These are phyloP conservation scores for Chenopodium suecicum DNA, from an alignment of 148 eudicot species.

Conservation along the genomic window DNA sequence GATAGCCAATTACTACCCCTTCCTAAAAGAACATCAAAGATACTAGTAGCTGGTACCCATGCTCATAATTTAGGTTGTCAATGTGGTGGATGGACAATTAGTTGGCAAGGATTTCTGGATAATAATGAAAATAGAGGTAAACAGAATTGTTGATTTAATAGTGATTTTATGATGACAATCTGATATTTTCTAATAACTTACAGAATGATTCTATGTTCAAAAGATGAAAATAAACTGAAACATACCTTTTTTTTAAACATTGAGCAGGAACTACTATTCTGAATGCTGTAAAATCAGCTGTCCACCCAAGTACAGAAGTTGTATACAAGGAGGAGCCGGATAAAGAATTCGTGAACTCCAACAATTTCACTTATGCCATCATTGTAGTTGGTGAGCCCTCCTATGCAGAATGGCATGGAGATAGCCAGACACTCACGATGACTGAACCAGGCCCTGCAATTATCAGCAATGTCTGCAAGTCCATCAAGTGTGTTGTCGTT, in stretches of 20 bases:
- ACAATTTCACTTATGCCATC: conserved; percentile 29
- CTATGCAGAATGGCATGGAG: conserved; percentile 32
- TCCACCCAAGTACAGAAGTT: conserved; percentile 29
- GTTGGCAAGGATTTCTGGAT: conserved; percentile 33
- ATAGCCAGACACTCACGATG: conserved; percentile 35
- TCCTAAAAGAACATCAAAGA: conserved; percentile 26
- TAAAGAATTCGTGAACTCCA: conserved; percentile 25
- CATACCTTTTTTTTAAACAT: background rate
- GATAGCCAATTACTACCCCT: conserved; percentile 29
- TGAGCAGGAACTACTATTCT: conserved; percentile 36
- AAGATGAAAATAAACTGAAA: background rate
- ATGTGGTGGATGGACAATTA: conserved; percentile 40
- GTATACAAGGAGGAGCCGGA: conserved; percentile 29
- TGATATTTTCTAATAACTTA: no score
- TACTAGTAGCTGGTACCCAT: conserved; percentile 40
- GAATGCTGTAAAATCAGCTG: conserved; percentile 30
- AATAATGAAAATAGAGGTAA: conserved; percentile 29
- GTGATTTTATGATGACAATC: no score
- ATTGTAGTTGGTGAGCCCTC: conserved; percentile 32
- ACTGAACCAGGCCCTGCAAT: conserved; percentile 27
- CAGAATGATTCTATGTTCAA: no score
- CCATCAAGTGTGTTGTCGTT: conserved; percentile 28
- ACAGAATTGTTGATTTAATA: background rate
- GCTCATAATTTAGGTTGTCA: conserved; percentile 40
- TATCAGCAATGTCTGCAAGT: conserved; percentile 27